phyloP scores from a whole-genome alignment of 164 flowering plant genomes.

The grape (Vitis vinifera) region DNA sequence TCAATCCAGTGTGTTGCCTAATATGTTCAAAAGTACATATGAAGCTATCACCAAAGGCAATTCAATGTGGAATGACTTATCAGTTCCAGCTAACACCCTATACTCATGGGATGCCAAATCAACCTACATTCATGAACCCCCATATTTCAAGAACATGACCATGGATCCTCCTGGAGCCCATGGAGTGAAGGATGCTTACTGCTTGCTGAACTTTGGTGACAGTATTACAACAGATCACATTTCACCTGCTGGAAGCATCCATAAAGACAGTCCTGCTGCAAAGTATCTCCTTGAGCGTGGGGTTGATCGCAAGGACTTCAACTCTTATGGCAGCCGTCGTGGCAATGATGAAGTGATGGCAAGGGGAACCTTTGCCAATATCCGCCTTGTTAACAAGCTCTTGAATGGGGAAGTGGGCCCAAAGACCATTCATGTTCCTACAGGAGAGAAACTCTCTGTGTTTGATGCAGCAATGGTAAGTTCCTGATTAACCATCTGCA shows the following conservation, averaged over 20 bases:
- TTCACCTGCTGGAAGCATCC: conserved; percentile 85
- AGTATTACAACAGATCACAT: conserved; percentile 90
- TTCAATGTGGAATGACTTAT: conserved; percentile 73
- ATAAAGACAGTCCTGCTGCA: conserved; percentile 84
- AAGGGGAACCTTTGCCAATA: conserved; percentile 84
- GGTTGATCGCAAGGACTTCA: conserved; percentile 72
- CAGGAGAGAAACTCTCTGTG: conserved; percentile 60
- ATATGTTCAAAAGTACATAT: conserved; percentile 75
- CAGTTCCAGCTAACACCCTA: conserved; percentile 46
- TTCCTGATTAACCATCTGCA: background rate
- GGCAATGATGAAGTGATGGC: conserved; percentile 92
- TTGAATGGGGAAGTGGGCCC: conserved; percentile 87
- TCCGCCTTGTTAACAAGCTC: conserved; percentile 78
- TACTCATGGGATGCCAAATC: conserved; percentile 81
- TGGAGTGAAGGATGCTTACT: conserved; percentile 81
- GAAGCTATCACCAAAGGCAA: conserved; percentile 76
- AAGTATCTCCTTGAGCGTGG: conserved; percentile 73
- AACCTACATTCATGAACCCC: conserved; percentile 88
- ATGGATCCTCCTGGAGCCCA: conserved; percentile 82
- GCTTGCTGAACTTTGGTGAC: conserved; percentile 79
- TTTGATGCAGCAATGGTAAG: conserved; percentile 77
- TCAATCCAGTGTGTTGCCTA: conserved; percentile 76
- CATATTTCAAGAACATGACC: conserved; percentile 80
- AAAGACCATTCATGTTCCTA: conserved; percentile 69
- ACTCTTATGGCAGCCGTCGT: conserved; percentile 84